A percentile compares a stretch with the other conserved stretches of the same genome.
Evolutionary conservation across 192 early-diverging fungal genomes (phyloP).

Genomic region (Diversispora epigaea): DNA sequence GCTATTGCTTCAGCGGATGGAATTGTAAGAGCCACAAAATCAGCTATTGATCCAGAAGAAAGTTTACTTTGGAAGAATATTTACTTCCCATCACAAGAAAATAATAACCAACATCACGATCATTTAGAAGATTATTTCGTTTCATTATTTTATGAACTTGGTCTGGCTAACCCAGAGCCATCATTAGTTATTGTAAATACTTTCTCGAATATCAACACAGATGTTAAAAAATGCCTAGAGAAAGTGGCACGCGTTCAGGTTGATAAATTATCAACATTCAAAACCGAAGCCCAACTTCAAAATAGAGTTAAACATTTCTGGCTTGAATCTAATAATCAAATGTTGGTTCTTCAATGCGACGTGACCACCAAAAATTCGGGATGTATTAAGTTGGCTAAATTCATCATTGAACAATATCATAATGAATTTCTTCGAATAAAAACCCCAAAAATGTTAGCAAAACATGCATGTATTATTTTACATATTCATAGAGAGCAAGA

Average conservation of each 20-base stretch:
- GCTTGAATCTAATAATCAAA: slow-evolving; percentile 18
- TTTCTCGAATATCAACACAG: slow-evolving; percentile 27
- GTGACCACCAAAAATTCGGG: too few relatives aligned
- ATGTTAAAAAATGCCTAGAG: slow-evolving; percentile 26
- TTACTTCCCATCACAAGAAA: background rate
- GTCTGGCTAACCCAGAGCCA: background rate
- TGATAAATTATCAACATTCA: slow-evolving; percentile 25
- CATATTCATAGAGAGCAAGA: too few relatives aligned
- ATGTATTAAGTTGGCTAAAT: too few relatives aligned
- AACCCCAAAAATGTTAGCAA: too few relatives aligned
- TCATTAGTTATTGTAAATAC: slow-evolving; percentile 27
- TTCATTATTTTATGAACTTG: background rate
- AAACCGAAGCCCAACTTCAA: slow-evolving; percentile 29
- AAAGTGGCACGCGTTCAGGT: background rate
- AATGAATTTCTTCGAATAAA: too few relatives aligned
- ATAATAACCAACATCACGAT: slow-evolving; percentile 7
- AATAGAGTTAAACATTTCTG: slow-evolving; percentile 29
- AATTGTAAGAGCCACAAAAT: slow-evolving; percentile 11
- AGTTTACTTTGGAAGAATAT: slow-evolving; percentile 3
- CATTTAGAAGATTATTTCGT: slow-evolving; percentile 2
- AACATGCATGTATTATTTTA: too few relatives aligned
- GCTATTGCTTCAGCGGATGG: slow-evolving; percentile 25
- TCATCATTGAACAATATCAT: too few relatives aligned
- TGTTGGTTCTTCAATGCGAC: too few relatives aligned
- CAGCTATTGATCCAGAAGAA: background rate